Evolutionary conservation across 305 asterid genomes (phyloP), one percentile per base, ranked within the genome.

Genomic region (Coffea humblotiana): DNA sequence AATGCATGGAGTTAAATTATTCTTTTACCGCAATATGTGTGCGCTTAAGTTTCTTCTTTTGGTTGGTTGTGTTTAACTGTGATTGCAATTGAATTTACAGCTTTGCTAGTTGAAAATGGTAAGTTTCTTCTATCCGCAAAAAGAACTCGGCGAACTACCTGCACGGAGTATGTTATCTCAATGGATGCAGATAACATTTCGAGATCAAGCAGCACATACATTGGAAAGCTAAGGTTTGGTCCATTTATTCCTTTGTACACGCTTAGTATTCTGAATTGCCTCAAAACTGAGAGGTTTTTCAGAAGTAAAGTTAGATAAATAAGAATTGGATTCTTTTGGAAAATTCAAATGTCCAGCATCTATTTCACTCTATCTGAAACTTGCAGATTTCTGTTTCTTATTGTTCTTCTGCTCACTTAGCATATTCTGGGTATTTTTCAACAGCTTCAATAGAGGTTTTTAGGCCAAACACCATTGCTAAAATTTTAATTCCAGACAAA

Each of bases 91-190:
- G 56, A 47, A 45, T 71, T 80, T 83, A 84, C 90, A 92, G 98
- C 97, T 80, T 85, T 93, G 90, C 87, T 93, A 65, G 98, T 92
- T 78, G 98, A 93, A 87, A 93, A 93, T 76, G 99, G 99, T 71
- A 95, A 95, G 88, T 95, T 95, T 82, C 98, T 95, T 80, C 99
- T 95, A 85, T 92, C 97, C 72, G 97, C 99, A 63, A 95, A 92
- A 89, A 87, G 98, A 85, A 92, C 97, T 40, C 94, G 97, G 58
- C 85, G 98, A 79, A 95, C 98, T 75, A 93, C 98, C 35, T 95
- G 92, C 89, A 95, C 97, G 1, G 99, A 95, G 88, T 95, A 95
- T 85, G 89, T 93, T 68, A 92, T 95, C 86, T 93, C 99, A 48
- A 95, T 90, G 92, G 95, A 95, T 77, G 97, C 98, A 16, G 97